Conservation (phyloP, 1,284 basidiomycete genomes). For the Ceratobasidium sp. region DNA sequence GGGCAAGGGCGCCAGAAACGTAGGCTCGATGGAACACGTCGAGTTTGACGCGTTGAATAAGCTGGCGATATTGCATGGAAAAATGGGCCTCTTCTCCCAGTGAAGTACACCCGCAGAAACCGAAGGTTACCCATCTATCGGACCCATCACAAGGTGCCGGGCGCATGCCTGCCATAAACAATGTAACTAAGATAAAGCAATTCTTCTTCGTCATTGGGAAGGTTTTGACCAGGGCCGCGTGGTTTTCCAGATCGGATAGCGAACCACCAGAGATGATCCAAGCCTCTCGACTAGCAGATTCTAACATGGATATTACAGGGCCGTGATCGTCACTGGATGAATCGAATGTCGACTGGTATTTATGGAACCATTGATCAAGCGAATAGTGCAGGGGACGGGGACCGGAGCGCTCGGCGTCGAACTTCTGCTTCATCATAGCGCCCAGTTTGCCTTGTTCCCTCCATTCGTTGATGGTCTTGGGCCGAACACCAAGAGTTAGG, state of each 20-base stretch:
- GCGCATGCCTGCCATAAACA: background rate
- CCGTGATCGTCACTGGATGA: background rate
- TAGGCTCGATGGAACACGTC: slow-evolving; percentile 55
- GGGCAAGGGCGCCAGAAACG: slow-evolving; percentile 48
- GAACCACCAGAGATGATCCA: slow-evolving; percentile 47
- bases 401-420: slow-evolving; percentile 50
- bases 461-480: slow-evolving; percentile 55
- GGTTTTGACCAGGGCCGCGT: slow-evolving; percentile 48
- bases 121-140: slow-evolving; percentile 19
- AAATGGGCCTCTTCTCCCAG: background rate
- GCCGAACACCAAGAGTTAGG: slow-evolving; percentile 48
- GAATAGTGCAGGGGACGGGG: slow-evolving; percentile 47
- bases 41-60: background rate
- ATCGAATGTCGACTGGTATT: background rate
- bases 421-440: slow-evolving; percentile 54
- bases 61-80: background rate
- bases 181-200: slow-evolving; percentile 54
- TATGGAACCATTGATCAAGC: background rate
- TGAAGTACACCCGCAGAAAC: background rate
- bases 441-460: slow-evolving; percentile 53
- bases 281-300: background rate
- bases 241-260: slow-evolving; percentile 55
- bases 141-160: background rate
- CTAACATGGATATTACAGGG: background rate
- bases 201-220: slow-evolving; percentile 49